phyloP scores from a whole-genome alignment of 176 grass and related monocot species.

The Hordeum vulgare region MorexV3_pseudomolecules_assembly NC_058523.1:437700331-437700830 shows the following conservation, averaged over 20 bases:
- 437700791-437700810: too few species aligned
- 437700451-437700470: conserved; percentile 64
- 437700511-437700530: too few species aligned
- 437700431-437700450: conserved; percentile 69
- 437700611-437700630: not conserved
- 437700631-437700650: not conserved
- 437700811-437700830: too few species aligned
- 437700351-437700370: conserved; percentile 56
- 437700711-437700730: conserved; percentile 56
- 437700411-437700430: conserved; percentile 32
- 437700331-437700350: too few species aligned
- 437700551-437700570: too few species aligned
- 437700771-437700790: too few species aligned
- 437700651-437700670: not conserved
- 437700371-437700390: conserved; percentile 45
- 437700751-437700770: conserved; percentile 61
- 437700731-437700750: conserved; percentile 59
- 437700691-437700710: conserved; percentile 62
- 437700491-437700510: too few species aligned
- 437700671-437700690: not conserved
- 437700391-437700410: conserved; percentile 53
- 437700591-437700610: too few species aligned
- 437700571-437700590: not conserved
- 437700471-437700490: too few species aligned
- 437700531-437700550: too few species aligned